Evolutionary conservation across 257 asterid species (phyloP).

Genomic region (Pogostemon cablin): DNA sequence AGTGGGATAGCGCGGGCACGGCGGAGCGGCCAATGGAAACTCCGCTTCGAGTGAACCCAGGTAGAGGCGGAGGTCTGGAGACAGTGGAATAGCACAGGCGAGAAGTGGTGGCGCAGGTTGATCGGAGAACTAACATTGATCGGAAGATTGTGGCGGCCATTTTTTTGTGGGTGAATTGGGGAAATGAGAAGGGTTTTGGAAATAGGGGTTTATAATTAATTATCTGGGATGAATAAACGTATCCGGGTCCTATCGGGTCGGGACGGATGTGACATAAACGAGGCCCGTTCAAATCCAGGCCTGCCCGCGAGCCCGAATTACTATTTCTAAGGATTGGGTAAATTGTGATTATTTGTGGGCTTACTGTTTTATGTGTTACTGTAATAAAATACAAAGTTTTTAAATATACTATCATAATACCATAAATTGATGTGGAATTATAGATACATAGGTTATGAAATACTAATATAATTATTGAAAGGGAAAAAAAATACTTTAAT

Average conservation of each 20-base stretch:
- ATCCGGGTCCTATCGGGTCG: not conserved
- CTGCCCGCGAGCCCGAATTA: too few relatives aligned
- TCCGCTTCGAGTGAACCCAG: constrained; percentile 44
- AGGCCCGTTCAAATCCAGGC: too few relatives aligned
- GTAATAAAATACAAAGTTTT: too few relatives aligned
- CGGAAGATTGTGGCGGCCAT: constrained; percentile 64
- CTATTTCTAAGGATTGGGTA: too few relatives aligned
- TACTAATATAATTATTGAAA: too few relatives aligned
- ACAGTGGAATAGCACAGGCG: constrained; percentile 55
- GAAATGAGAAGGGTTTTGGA: constrained; percentile 33
- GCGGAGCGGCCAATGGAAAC: constrained; percentile 34
- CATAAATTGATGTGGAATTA: too few relatives aligned
- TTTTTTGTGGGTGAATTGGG: constrained; percentile 3
- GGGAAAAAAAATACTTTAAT: too few relatives aligned
- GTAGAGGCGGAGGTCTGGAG: constrained; percentile 50
- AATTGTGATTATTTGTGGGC: too few relatives aligned
- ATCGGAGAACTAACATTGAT: constrained; percentile 53
- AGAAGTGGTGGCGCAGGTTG: constrained; percentile 40
- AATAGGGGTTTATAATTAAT: constrained; percentile 8
- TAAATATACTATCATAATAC: too few relatives aligned
- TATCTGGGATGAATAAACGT: constrained; percentile 1
- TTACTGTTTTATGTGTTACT: too few relatives aligned
- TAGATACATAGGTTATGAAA: too few relatives aligned
- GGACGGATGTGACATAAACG: too few relatives aligned
- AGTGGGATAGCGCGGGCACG: constrained; percentile 37